A percentile compares a stretch with the other conserved stretches of the same genome.
These are phyloP conservation scores for Annulohypoxylon nitens DNA, from an alignment of 495 filamentous ascomycete species.

Conservation along the genomic window DNA sequence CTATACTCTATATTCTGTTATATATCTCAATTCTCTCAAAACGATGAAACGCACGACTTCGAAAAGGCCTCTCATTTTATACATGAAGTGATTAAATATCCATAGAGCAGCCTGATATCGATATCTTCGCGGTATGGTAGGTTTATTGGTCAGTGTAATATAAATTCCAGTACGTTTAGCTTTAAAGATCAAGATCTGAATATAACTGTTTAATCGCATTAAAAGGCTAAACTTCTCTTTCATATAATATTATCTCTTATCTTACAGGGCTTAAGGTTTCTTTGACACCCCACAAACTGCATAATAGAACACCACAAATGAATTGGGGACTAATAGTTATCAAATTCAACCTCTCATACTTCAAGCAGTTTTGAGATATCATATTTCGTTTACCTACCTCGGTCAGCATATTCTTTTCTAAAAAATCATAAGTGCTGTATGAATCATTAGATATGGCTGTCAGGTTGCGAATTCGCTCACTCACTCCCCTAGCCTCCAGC, in stretches of 20 bases:
- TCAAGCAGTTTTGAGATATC: neutral
- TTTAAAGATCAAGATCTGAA: too few relatives aligned
- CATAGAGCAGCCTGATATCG: too few relatives aligned
- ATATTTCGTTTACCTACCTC: slow-evolving; percentile 1
- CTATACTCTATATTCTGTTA: neutral
- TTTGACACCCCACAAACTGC: slow-evolving; percentile 22
- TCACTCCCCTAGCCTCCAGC: neutral
- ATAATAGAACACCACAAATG: slow-evolving; percentile 15
- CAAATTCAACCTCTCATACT: slow-evolving; percentile 10
- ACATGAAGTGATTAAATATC: too few relatives aligned
- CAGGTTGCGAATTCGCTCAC: slow-evolving; percentile 15
- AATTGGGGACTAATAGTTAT: neutral
- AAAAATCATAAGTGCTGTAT: neutral
- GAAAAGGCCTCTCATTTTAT: too few relatives aligned
- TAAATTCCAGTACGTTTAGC: too few relatives aligned
- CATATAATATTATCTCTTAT: neutral
- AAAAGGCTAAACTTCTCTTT: neutral
- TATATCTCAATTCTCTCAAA: neutral
- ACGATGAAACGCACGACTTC: neutral
- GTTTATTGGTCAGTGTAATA: too few relatives aligned
- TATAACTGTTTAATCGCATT: neutral
- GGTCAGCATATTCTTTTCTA: neutral
- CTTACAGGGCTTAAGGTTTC: neutral
- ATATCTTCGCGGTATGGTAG: too few relatives aligned
- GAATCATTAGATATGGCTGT: slow-evolving; percentile 7